Evolutionary conservation across 176 grass and related monocot genomes (phyloP).

Genomic region (Thalia dealbata): DNA sequence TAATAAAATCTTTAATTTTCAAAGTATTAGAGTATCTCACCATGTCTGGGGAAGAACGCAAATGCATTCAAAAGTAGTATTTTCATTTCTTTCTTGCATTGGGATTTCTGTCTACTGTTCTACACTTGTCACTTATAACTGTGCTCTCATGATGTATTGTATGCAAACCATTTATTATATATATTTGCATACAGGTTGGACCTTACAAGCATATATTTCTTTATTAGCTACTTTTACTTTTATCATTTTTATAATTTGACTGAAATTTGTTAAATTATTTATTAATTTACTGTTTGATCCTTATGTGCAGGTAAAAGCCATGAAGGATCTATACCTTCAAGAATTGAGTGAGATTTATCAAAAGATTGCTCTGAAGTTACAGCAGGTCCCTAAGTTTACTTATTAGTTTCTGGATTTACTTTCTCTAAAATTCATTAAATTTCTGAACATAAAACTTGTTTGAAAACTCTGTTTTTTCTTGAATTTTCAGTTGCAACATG

Average conservation of each 20-base stretch:
- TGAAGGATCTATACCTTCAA: conserved; percentile 57
- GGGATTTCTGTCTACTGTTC: not conserved
- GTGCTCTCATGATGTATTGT: not conserved
- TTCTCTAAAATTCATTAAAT: not conserved
- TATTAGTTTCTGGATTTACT: not conserved
- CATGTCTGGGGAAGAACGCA: not conserved
- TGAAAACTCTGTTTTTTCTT: not conserved
- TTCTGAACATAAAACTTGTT: not conserved
- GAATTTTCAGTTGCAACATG: conserved; percentile 23
- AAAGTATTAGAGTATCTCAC: not conserved
- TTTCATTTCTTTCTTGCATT: not conserved
- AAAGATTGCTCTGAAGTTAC: conserved; percentile 55
- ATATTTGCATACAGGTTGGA: not conserved
- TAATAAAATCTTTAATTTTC: not conserved
- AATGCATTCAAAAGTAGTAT: not conserved
- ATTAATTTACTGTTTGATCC: conserved; percentile 7
- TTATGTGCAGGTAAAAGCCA: conserved; percentile 47
- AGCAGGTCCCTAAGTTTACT: conserved; percentile 23
- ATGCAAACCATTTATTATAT: not conserved
- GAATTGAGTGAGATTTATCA: conserved; percentile 56
- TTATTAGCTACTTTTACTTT: not conserved
- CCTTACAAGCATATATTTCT: too few species aligned
- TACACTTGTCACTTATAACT: not conserved
- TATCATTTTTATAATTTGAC: too few species aligned
- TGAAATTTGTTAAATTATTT: not conserved